These are phyloP conservation scores for Flaveria brownii DNA, from an alignment of 129 eudicot species.

Conservation along the genomic window DNA sequence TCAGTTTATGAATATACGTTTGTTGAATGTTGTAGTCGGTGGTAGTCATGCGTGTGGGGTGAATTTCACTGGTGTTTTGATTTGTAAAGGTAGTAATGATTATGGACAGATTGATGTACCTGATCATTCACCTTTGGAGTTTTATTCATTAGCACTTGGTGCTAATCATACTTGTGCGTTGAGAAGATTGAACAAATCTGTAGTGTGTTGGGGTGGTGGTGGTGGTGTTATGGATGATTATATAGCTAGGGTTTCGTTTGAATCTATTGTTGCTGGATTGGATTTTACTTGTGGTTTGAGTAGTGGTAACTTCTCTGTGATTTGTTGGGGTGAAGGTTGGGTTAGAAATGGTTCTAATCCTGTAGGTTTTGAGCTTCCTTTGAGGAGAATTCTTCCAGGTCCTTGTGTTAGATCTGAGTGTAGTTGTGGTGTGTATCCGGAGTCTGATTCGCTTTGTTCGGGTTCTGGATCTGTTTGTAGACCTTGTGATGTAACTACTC, in stretches of 20 bases:
- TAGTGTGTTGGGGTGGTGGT: constrained; percentile 55
- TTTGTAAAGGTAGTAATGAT: constrained; percentile 48
- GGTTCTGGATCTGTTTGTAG: constrained; percentile 44
- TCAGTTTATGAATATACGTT: constrained; percentile 31
- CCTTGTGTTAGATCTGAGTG: constrained; percentile 50
- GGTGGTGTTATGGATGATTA: constrained; percentile 6
- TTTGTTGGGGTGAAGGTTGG: constrained; percentile 63
- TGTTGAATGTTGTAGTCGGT: constrained; percentile 51
- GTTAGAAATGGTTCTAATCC: constrained; percentile 12
- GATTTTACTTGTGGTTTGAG: constrained; percentile 55
- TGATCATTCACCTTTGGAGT: constrained; percentile 35
- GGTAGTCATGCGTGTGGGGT: constrained; percentile 58
- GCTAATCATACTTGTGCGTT: constrained; percentile 53
- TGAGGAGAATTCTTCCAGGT: constrained; percentile 51
- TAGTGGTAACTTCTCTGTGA: constrained; percentile 38
- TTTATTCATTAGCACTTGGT: constrained; percentile 44
- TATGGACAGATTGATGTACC: constrained; percentile 50
- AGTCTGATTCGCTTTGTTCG: constrained; percentile 46
- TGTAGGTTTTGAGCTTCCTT: constrained; percentile 34
- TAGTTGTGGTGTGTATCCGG: constrained; percentile 48
- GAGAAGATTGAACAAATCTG: constrained; percentile 35
- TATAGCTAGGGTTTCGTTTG: constrained; percentile 39
- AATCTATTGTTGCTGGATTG: constrained; percentile 47
- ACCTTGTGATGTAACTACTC: constrained; percentile 32
- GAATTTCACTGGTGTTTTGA: constrained; percentile 38